Base-by-base conservation (phyloP, 768 basidiomycete species). In the Imleria badia region DNA sequence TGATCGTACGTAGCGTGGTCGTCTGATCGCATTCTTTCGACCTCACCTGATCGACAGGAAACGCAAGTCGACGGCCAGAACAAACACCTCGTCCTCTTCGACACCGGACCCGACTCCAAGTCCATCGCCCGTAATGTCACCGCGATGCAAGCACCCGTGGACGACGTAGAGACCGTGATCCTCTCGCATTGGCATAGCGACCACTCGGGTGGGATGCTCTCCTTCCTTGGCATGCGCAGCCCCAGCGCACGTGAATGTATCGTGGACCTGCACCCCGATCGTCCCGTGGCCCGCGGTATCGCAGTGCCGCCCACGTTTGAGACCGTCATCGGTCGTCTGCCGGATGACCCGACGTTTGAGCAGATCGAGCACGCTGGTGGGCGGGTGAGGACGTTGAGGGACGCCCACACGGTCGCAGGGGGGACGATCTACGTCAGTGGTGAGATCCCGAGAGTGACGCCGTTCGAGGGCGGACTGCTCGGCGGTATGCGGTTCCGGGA, bases 171-270 rank as follows among this genome's bases (percentile, higher is more conserved):
- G 35, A 78, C 83, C 29, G 73, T 92, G 39, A 73, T 91, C 34
- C 78, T 83, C n/a, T 91, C 87, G 26, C 82, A 89, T 65, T 93
- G 91, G 91, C 89, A 89, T 63, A 75, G 79, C 52, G 87, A 89
- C 63, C 86, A 87, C 66, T 84, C 86, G 2, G 85, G 89, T 15
- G 87, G 91, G 11, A 76, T 93, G 51, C 75, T 87, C 35, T 78
- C 87, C 6, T 84, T 89, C 60, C 75, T 89, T 2, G 69, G 76
- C 35, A 66, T 80, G 54, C 78, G 84, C 48, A 57, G 63, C 10
- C 52, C 69, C 31, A 30, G 30, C 12, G 57, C 61, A 2, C 45
- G 53, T 30, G 65, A 68, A 6, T 81, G 84, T 58, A 59, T 78
- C 53, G 81, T 89, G 14, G 92, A 94, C 65, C 74, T 90, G 26